A percentile compares a stretch with the other conserved stretches of the same genome.
Evolutionary conservation across 2,329 filamentous ascomycete genomes (phyloP).

Genomic region (Ceratocystis lukuohia): DNA sequence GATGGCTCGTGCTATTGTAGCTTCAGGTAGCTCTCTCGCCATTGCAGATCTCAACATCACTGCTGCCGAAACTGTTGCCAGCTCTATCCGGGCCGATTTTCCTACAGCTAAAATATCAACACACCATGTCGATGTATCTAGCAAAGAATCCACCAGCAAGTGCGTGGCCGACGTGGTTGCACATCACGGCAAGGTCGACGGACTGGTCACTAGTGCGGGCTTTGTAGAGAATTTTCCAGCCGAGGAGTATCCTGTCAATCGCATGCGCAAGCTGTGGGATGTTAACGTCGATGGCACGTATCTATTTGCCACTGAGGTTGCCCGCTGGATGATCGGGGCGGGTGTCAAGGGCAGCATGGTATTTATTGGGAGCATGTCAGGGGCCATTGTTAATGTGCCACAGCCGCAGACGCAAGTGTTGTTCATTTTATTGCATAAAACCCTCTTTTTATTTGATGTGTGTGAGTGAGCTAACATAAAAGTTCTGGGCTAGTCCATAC

Average conservation of each 20-base stretch:
- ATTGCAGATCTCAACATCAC: slow-evolving; percentile 76
- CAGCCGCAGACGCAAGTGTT: slow-evolving; percentile 63
- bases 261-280: slow-evolving; percentile 83
- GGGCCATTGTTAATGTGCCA: slow-evolving; percentile 84
- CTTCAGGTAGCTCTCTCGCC: slow-evolving; percentile 76
- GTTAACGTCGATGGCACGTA: slow-evolving; percentile 92
- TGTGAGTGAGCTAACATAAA: not conserved
- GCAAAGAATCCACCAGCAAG: slow-evolving; percentile 5
- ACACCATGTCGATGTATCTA: slow-evolving; percentile 45
- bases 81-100: not conserved
- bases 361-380: slow-evolving; percentile 92
- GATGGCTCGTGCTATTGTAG: slow-evolving; percentile 83
- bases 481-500: slow-evolving; percentile 46
- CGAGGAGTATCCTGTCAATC: slow-evolving; percentile 77
- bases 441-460: not conserved
- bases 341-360: slow-evolving; percentile 73
- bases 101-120: slow-evolving; percentile 48
- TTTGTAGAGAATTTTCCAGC: slow-evolving; percentile 95
- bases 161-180: slow-evolving; percentile 28
- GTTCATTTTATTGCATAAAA: too few relatives aligned
- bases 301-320: slow-evolving; percentile 70
- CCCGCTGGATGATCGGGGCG: slow-evolving; percentile 76
- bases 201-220: slow-evolving; percentile 87
- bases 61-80: not conserved
- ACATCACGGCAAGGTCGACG: slow-evolving; percentile 71